Base-by-base conservation (phyloP, 116 monocot genomes). In the Trichopus zeylanicus region DNA sequence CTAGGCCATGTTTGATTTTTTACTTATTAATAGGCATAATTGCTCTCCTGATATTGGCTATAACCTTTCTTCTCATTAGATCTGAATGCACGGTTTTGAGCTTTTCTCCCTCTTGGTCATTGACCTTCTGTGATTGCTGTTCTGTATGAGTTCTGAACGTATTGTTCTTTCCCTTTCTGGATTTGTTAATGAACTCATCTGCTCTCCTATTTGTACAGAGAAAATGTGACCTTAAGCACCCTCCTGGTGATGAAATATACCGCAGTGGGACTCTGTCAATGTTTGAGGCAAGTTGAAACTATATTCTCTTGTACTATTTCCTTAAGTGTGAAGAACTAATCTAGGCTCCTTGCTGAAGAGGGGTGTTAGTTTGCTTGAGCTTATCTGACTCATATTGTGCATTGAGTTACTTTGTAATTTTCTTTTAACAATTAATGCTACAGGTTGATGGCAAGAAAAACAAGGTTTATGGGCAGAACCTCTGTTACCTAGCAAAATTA, bases 361-460 rank as follows among this genome's bases (percentile, higher is more conserved):
- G 20, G 25, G 15, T 48, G 12, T 37, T 37, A 8, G 8, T 37
- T 15, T 37, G 8, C 37, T 37, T 37, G 12, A n/a, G n/a, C n/a
- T n/a, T n/a, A n/a, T n/a, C 42, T 42, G 42, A 42, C 42, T 18
- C 42, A 16, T 13, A 42, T 16, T 42, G 13, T n/a, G 18, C 1
- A 33, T 42, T 42, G n/a, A 42, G 42, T 42, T 42, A 0, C 42
- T 42, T 42, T 42, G 0, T 42, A n/a, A 42, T 16, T 42, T 33
- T 42, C n/a, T 3, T 42, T 42, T 42, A 13, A 12, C n/a, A 13
- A 42, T 16, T 42, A 16, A 16, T 42, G 42, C 12, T 47, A 59
- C 76, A 95, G 95, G 95, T 90, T 62, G 95, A 95, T 81, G 95
- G 95, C 56, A 95, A 90, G 73, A 95, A 95, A 79, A 95, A 95